Evolutionary conservation across 2,329 filamentous ascomycete genomes (phyloP), one percentile per base, ranked within the genome.

Genomic region (Penicillium sp.): DNA sequence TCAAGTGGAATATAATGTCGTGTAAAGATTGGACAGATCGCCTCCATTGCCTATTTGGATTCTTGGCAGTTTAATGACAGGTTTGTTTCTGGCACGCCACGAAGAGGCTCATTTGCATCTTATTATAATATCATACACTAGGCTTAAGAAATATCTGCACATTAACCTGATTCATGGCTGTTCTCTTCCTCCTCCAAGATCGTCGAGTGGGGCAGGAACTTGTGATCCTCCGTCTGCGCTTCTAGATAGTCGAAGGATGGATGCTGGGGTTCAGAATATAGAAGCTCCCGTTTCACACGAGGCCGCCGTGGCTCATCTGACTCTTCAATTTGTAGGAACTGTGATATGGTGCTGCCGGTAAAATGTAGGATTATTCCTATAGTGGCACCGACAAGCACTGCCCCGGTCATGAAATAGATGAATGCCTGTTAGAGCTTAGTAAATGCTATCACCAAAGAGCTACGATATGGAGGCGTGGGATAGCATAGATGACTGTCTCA

Each of bases 321-420:
- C 7, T 49, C 49, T 29, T 70, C 33, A 73, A 61, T 51, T 35
- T 71, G 66, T 36, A 82, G 68, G 2, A 80, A 64, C 1, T 83
- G 78, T 6, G 83, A 79, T 52, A 89, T 71, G 57, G 83, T 68
- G 56, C 77, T 78, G 57, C 86, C 87, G 19, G 80, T 78, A 53
- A 84, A 74, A 67, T 84, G 82, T 43, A 92, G 73, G 19, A 83
- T 63, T 50, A 86, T 72, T 51, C 89, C 90, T 29, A 86, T 78
- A 12, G 84, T 50, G 52, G 87, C 75, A n/a, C 90, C 90, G 52
- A 91, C 79, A 19, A 89, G 73, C 33, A 84, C 81, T 8, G 89
- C 90, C 25, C 86, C 82, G 10, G 60, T 58, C 41, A 59, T 56
- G 36, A 66, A 63, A 50, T 58, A 61, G 17, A 65, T 53, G 27